These are phyloP conservation scores for Diaporthe sp. DNA, from an alignment of 2,329 filamentous ascomycete genomes.

Conservation along the genomic window DNA sequence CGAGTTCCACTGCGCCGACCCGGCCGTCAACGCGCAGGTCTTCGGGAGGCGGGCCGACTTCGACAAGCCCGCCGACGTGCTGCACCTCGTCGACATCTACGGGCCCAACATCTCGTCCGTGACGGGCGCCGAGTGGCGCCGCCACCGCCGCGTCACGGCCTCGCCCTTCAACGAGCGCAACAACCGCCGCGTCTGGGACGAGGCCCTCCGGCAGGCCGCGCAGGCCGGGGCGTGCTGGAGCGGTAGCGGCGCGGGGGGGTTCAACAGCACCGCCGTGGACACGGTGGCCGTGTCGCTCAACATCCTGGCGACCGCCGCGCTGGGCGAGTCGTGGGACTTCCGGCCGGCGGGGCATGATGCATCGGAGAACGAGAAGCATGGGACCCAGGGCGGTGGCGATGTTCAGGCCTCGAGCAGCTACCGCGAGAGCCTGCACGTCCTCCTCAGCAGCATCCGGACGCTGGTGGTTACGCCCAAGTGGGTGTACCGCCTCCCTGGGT, in stretches of 20 bases:
- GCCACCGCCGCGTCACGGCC: constrained; percentile 12
- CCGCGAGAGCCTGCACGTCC: constrained; percentile 11
- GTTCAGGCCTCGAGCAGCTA: constrained; percentile 5
- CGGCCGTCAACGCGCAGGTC: constrained; percentile 29
- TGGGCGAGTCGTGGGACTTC: constrained; percentile 14
- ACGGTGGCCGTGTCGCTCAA: constrained; percentile 13
- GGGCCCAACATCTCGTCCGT: constrained; percentile 16
- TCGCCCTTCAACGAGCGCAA: constrained; percentile 13
- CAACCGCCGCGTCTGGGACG: constrained; percentile 14
- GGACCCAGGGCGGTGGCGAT: too few relatives aligned
- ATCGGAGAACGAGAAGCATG: background rate
- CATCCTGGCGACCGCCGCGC: constrained; percentile 20
- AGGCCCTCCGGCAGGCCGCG: background rate
- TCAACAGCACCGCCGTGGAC: background rate
- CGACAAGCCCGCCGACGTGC: constrained; percentile 12
- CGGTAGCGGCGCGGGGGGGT: too few relatives aligned
- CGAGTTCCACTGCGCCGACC: constrained; percentile 25
- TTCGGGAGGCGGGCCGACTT: background rate
- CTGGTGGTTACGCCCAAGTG: constrained; percentile 28
- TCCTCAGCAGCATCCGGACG: constrained; percentile 13
- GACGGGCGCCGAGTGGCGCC: constrained; percentile 10
- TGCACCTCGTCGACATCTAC: constrained; percentile 13
- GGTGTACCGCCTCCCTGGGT: background rate
- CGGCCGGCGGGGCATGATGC: too few relatives aligned
- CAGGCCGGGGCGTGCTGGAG: constrained; percentile 6